phyloP scores from a whole-genome alignment of 495 filamentous ascomycete genomes.

The Podospora anserina region DNA sequence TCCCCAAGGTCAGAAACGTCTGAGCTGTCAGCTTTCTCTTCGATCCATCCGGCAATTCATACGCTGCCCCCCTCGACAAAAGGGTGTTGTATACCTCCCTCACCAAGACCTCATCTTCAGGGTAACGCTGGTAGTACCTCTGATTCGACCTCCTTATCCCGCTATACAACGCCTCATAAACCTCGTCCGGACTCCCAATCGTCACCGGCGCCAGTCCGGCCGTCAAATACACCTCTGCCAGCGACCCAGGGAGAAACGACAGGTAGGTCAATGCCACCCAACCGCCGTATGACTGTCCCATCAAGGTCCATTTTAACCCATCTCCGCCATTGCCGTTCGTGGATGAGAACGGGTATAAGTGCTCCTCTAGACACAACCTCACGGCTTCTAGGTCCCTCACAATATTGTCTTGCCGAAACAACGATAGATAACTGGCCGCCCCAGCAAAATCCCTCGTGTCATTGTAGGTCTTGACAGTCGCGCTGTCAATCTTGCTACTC shows the following conservation, averaged over 20 bases:
- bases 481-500: constrained; percentile 65
- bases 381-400: constrained; percentile 86
- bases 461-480: constrained; percentile 30
- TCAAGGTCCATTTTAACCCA: constrained; percentile 65
- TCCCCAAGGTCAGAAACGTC: constrained; percentile 70
- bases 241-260: constrained; percentile 65
- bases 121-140: constrained; percentile 73
- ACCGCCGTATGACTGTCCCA: constrained; percentile 88
- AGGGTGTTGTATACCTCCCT: constrained; percentile 62
- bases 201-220: constrained; percentile 77
- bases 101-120: constrained; percentile 65
- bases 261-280: constrained; percentile 79
- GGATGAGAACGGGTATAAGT: background rate
- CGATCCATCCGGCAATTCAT: background rate
- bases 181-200: constrained; percentile 57
- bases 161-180: constrained; percentile 65
- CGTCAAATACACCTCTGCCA: constrained; percentile 73
- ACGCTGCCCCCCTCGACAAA: background rate
- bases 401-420: constrained; percentile 82
- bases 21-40: constrained; percentile 53
- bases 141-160: constrained; percentile 59
- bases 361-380: constrained; percentile 52
- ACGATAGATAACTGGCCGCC: constrained; percentile 72
- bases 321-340: background rate
- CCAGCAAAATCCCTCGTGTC: constrained; percentile 29